A percentile compares a stretch with the other conserved stretches of the same genome.
Evolutionary conservation across 2,329 filamentous ascomycete genomes (phyloP).

Genomic region (Xylariomycetidae sp.): DNA sequence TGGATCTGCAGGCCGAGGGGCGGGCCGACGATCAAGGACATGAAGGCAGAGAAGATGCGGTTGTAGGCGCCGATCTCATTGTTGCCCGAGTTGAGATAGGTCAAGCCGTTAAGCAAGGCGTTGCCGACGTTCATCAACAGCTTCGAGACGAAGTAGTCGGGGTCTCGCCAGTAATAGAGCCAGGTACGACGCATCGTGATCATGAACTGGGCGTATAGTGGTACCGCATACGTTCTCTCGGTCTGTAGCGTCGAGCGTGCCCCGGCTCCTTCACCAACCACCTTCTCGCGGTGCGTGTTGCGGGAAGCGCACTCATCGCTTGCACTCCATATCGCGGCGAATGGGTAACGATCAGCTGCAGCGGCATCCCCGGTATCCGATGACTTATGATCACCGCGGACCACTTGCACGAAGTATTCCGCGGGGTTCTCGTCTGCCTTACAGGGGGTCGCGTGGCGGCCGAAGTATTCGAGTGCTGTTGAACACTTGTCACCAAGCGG

Average conservation of each 20-base stretch:
- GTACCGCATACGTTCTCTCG: constrained; percentile 4
- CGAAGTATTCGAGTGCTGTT: constrained; percentile 49
- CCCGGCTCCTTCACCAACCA: not conserved
- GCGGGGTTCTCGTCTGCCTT: constrained; percentile 53
- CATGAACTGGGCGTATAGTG: constrained; percentile 4
- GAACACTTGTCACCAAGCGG: constrained; percentile 45
- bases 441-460: constrained; percentile 46
- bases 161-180: constrained; percentile 58
- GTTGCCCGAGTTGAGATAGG: constrained; percentile 56
- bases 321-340: too few relatives aligned
- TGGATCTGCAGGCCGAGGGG: constrained; percentile 71
- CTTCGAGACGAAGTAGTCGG: constrained; percentile 56
- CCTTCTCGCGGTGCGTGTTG: constrained; percentile 1
- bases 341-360: too few relatives aligned
- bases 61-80: constrained; percentile 58
- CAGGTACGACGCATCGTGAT: constrained; percentile 27
- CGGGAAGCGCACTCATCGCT: constrained; percentile 4
- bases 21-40: constrained; percentile 67
- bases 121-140: constrained; percentile 55
- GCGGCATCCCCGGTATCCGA: constrained; percentile 15
- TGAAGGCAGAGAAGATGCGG: constrained; percentile 68
- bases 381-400: constrained; percentile 24
- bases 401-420: constrained; percentile 53
- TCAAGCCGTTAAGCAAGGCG: constrained; percentile 63
- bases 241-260: not conserved